A percentile compares a stretch with the other conserved stretches of the same genome.
phyloP scores from a whole-genome alignment of 805 yeast genomes.

The Citeromyces matritensis region DNA sequence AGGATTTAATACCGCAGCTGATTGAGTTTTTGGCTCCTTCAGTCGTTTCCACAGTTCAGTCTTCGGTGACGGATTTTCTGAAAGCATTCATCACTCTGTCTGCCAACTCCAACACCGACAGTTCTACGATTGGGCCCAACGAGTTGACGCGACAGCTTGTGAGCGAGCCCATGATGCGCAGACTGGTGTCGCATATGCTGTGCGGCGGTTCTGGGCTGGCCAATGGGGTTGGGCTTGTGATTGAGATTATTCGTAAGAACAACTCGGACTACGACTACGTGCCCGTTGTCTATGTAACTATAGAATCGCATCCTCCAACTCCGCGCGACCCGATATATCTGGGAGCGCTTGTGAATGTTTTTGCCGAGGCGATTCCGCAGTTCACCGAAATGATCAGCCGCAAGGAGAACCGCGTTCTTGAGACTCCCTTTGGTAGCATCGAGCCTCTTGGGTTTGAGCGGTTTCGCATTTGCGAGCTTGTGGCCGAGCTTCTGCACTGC shows the following conservation, averaged over 20 bases:
- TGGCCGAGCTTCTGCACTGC: constrained; percentile 91
- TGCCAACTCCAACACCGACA: constrained; percentile 83
- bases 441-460: constrained; percentile 83
- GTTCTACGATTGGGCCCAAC: constrained; percentile 91
- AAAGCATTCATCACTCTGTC: constrained; percentile 90
- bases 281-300: constrained; percentile 68
- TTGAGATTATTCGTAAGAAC: constrained; percentile 88
- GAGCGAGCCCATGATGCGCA: constrained; percentile 50
- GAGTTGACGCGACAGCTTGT: constrained; percentile 86
- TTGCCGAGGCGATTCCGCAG: constrained; percentile 57
- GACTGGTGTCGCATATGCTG: constrained; percentile 65
- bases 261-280: constrained; percentile 90
- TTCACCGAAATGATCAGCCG: constrained; percentile 48
- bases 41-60: constrained; percentile 57
- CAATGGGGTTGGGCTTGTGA: constrained; percentile 88
- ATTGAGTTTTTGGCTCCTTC: constrained; percentile 58
- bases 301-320: constrained; percentile 85
- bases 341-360: constrained; percentile 70
- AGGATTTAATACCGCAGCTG: constrained; percentile 58
- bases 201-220: constrained; percentile 77
- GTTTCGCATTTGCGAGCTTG: constrained; percentile 79
- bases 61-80: constrained; percentile 90
- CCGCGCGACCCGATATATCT: constrained; percentile 86
- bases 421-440: constrained; percentile 51
- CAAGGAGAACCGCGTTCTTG: constrained; percentile 20